Conservation (phyloP, 768 basidiomycete genomes). For the Termitomyces sp. region DNA sequence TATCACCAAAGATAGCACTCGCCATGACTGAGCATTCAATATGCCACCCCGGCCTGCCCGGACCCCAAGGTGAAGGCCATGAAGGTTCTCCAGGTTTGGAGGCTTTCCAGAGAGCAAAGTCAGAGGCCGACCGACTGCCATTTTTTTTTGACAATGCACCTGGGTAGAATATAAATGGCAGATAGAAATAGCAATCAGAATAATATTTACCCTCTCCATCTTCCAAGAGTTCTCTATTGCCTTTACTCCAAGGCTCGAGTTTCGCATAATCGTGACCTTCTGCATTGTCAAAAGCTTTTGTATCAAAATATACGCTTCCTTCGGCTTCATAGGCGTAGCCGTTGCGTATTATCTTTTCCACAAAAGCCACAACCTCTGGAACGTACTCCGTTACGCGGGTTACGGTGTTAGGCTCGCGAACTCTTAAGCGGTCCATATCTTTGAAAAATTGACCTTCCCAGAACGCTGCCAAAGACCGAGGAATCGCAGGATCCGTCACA, state of each 20-base stretch:
- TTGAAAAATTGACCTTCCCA: slow-evolving; percentile 91
- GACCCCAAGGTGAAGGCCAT: slow-evolving; percentile 96
- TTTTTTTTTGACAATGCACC: slow-evolving; percentile 37
- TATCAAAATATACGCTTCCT: slow-evolving; percentile 93
- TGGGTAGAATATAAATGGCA: slow-evolving; percentile 13
- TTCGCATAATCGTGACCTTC: slow-evolving; percentile 86
- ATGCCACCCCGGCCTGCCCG: slow-evolving; percentile 97
- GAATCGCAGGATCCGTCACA: slow-evolving; percentile 84
- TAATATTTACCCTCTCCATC: slow-evolving; percentile 77
- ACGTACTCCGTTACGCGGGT: slow-evolving; percentile 98
- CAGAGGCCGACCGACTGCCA: slow-evolving; percentile 76
- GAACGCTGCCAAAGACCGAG: slow-evolving; percentile 71
- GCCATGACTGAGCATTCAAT: slow-evolving; percentile 99
- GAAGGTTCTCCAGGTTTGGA: slow-evolving; percentile 95
- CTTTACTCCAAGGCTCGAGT: slow-evolving; percentile 93
- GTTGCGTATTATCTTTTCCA: slow-evolving; percentile 78
- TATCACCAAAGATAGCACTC: slow-evolving; percentile 79
- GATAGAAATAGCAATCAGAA: background rate
- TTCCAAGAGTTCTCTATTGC: slow-evolving; percentile 82
- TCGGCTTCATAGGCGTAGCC: slow-evolving; percentile 69
- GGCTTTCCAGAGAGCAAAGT: slow-evolving; percentile 98
- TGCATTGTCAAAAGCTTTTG: slow-evolving; percentile 69
- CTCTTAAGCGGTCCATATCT: slow-evolving; percentile 86
- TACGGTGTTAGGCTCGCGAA: slow-evolving; percentile 83
- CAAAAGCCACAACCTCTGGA: slow-evolving; percentile 88